Evolutionary conservation across 2,329 filamentous ascomycete genomes (phyloP).

Genomic region (Scedosporium boydii): DNA sequence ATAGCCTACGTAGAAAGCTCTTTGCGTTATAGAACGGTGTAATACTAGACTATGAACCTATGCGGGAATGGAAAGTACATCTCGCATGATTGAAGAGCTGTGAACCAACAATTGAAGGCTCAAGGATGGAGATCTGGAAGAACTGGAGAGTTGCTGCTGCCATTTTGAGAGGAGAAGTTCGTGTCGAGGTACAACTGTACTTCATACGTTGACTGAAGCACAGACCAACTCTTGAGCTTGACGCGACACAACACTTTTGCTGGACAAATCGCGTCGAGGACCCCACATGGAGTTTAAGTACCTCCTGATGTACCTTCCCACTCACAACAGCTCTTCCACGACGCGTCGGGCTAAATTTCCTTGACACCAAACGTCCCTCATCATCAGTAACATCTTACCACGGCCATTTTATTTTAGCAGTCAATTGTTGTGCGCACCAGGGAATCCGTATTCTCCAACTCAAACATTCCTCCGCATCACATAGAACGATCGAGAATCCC

Average conservation of each 20-base stretch:
- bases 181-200: not conserved
- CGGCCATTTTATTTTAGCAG: no score
- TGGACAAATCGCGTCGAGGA: not conserved
- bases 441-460: not conserved
- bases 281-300: not conserved
- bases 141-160: not conserved
- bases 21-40: not conserved
- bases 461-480: not conserved
- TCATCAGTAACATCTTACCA: no score
- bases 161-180: not conserved
- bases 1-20: not conserved
- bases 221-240: no score
- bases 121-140: not conserved
- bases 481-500: not conserved
- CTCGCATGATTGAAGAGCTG: no score
- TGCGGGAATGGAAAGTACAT: not conserved
- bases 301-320: not conserved
- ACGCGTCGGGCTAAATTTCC: constrained; percentile 1
- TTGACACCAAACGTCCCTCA: not conserved
- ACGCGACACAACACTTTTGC: no score
- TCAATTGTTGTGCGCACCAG: no score
- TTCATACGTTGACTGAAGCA: not conserved
- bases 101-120: not conserved
- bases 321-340: not conserved
- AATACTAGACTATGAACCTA: not conserved